A percentile compares a stretch with the other conserved stretches of the same genome.
These are phyloP conservation scores for Biancaea sappan DNA, from an alignment of 306 rosid species.

Conservation along the genomic window DNA sequence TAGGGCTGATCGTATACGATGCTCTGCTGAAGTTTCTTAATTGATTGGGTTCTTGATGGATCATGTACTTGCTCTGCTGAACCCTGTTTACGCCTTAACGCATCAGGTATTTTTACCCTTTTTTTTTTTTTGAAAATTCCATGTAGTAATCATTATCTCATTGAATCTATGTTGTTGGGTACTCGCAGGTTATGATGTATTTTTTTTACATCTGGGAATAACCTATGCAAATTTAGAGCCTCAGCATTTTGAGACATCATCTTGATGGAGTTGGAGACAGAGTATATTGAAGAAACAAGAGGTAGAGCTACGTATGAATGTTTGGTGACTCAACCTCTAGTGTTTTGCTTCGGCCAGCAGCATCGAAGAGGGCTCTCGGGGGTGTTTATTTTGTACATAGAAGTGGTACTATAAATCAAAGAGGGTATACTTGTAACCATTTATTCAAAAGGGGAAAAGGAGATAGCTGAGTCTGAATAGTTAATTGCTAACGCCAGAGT, in stretches of 20 bases:
- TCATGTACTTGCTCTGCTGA: conserved; percentile 36
- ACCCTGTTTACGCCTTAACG: conserved; percentile 31
- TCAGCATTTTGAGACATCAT: conserved; percentile 26
- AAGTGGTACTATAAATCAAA: conserved; percentile 36
- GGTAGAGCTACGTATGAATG: conserved; percentile 15
- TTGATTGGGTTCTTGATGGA: conserved; percentile 61
- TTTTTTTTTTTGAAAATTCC: neutral
- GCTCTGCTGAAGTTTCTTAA: conserved; percentile 41
- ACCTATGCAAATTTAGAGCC: conserved; percentile 32
- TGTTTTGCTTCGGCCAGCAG: conserved; percentile 41
- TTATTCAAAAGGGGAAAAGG: conserved; percentile 51
- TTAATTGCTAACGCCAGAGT: conserved; percentile 50
- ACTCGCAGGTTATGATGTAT: conserved; percentile 33
- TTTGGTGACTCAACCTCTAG: conserved; percentile 18
- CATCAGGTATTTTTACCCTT: conserved; percentile 44
- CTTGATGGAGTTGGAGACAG: conserved; percentile 24
- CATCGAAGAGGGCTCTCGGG: conserved; percentile 49
- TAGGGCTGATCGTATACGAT: conserved; percentile 30
- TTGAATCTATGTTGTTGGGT: conserved; percentile 12
- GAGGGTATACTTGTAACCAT: conserved; percentile 57
- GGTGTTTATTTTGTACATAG: conserved; percentile 60
- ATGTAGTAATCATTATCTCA: neutral
- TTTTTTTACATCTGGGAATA: conserved; percentile 25
- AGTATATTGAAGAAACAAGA: conserved; percentile 23
- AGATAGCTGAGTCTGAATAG: conserved; percentile 57